Conservation (phyloP, 2,329 filamentous ascomycete genomes). For the Colletotrichum sp. region DNA sequence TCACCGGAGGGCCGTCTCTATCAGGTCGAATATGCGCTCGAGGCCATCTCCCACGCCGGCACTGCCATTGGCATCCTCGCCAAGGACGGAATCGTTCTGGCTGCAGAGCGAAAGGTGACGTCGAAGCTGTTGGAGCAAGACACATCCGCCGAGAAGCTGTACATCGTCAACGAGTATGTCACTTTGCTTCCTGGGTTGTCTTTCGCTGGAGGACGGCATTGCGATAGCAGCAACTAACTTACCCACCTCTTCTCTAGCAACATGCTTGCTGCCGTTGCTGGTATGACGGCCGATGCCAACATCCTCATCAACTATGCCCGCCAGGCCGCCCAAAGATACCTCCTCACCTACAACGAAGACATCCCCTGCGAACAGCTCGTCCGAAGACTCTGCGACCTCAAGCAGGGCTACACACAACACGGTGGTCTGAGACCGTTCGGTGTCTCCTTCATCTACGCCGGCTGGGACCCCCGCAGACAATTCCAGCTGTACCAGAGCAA, state of each 20-base stretch:
- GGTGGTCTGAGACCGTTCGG: constrained; percentile 97
- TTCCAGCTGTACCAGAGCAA: constrained; percentile 99
- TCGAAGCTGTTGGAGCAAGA: constrained; percentile 99
- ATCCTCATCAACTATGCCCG: constrained; percentile 99
- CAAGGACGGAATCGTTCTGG: constrained; percentile 97
- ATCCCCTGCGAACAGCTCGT: constrained; percentile 99
- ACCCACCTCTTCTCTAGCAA: constrained; percentile 66
- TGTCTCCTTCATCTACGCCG: constrained; percentile 99
- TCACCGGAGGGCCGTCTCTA: constrained; percentile 98
- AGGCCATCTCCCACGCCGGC: constrained; percentile 97
- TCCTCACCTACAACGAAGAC: constrained; percentile 99
- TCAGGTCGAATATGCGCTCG: constrained; percentile 98
- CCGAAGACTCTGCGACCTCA: constrained; percentile 93
- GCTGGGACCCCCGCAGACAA: constrained; percentile 93
- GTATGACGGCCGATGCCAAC: constrained; percentile 99
- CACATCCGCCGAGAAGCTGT: constrained; percentile 99
- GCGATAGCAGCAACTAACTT: not conserved
- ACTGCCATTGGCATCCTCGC: constrained; percentile 96
- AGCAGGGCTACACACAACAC: constrained; percentile 99
- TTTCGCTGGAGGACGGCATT: not conserved
- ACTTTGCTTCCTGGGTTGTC: not conserved
- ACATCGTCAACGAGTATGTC: constrained; percentile 94
- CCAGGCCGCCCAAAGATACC: constrained; percentile 94
- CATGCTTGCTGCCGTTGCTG: constrained; percentile 99
- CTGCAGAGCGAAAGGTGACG: constrained; percentile 97